Conservation (phyloP, 257 asterid species). For the Solanum piurae region DNA sequence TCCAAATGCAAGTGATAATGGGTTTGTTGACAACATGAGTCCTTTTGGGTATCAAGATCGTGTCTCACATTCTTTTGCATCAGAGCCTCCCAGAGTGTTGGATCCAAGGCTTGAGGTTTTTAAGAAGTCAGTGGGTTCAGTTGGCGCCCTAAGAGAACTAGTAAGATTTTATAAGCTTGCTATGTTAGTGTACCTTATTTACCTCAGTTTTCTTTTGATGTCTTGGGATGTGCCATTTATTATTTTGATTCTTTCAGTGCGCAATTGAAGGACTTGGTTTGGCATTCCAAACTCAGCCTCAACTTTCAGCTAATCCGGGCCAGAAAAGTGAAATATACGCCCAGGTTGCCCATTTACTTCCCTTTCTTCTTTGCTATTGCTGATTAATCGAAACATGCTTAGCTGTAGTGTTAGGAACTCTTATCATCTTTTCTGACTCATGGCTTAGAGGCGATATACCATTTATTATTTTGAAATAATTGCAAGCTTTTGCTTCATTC, state of each 20-base stretch:
- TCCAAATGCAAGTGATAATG: conserved; percentile 41
- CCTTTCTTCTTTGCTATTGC: background rate
- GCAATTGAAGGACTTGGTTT: conserved; percentile 60
- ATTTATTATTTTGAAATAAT: background rate
- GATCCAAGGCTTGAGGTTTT: conserved; percentile 61
- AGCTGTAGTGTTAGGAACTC: background rate
- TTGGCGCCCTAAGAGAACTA: conserved; percentile 63
- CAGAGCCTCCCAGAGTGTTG: conserved; percentile 37
- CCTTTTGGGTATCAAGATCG: conserved; percentile 51
- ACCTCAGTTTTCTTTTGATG: background rate
- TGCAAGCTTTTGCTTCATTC: background rate
- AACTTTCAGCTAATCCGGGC: conserved; percentile 52
- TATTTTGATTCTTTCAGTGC: conserved; percentile 43
- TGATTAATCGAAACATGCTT: background rate
- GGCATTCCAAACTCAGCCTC: conserved; percentile 77
- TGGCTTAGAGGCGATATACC: background rate
- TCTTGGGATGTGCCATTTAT: conserved; percentile 2
- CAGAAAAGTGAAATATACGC: conserved; percentile 74
- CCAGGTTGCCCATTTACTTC: conserved; percentile 41
- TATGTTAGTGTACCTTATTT: background rate
- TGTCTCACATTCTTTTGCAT: conserved; percentile 28
- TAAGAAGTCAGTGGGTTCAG: conserved; percentile 54
- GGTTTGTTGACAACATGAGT: conserved; percentile 34
- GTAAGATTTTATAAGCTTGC: conserved; percentile 28
- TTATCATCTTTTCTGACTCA: background rate